phyloP scores from a whole-genome alignment of 2,329 filamentous ascomycete species.

The Exserohilum turcica region DNA sequence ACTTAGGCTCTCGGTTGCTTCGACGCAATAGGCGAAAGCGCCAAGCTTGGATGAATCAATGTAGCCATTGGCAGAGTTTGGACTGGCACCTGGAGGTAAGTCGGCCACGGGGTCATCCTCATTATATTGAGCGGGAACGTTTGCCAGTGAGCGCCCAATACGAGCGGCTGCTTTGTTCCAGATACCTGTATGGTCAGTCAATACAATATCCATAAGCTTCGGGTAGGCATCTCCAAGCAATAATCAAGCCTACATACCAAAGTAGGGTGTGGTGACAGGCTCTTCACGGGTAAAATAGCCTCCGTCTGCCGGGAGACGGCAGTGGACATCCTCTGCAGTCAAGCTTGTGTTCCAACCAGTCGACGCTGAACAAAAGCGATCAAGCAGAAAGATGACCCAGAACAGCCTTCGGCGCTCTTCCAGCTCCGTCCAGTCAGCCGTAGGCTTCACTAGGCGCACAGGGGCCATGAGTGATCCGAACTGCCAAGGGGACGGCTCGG shows the following conservation, averaged over 20 bases:
- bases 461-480: constrained; percentile 39
- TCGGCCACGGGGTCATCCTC: constrained; percentile 38
- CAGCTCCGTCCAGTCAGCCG: constrained; percentile 38
- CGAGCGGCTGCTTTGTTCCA: constrained; percentile 44
- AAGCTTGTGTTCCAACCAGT: constrained; percentile 44
- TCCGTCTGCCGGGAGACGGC: constrained; percentile 41
- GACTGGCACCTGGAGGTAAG: constrained; percentile 32
- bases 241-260: constrained; percentile 17
- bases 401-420: constrained; percentile 42
- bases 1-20: constrained; percentile 42
- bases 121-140: constrained; percentile 43
- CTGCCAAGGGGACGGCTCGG: constrained; percentile 33
- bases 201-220: too few species aligned
- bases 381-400: constrained; percentile 43
- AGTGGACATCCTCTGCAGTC: constrained; percentile 43
- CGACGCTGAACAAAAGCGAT: constrained; percentile 40
- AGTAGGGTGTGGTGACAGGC: constrained; percentile 41
- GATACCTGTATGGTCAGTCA: constrained; percentile 14
- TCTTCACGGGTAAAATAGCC: constrained; percentile 44
- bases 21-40: constrained; percentile 43
- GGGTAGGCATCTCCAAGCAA: too few species aligned
- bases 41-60: constrained; percentile 45
- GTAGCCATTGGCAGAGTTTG: constrained; percentile 37
- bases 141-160: constrained; percentile 39
- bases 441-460: constrained; percentile 30